A percentile compares a stretch with the other conserved stretches of the same genome.
Evolutionary conservation across 129 eudicot species (phyloP).

Genomic region (Flaveria linearis): DNA sequence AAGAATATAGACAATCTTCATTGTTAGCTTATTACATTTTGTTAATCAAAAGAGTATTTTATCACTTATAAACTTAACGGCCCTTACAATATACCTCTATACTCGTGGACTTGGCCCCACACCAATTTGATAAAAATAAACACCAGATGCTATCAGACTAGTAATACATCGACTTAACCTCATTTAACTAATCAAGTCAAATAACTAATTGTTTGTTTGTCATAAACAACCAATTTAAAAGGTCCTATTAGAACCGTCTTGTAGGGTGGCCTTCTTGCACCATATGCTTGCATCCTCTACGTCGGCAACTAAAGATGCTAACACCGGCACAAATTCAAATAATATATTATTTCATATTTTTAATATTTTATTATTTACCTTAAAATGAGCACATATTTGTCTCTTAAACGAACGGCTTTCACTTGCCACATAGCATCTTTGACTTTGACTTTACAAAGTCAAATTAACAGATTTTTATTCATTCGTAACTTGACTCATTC

Average conservation of each 20-base stretch:
- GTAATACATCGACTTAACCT: no score
- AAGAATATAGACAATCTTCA: no score
- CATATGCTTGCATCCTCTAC: slow-evolving; percentile 3
- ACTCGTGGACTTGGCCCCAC: no score
- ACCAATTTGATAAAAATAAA: no score
- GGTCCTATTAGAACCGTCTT: not conserved
- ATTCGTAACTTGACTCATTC: slow-evolving; percentile 9
- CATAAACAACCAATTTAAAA: not conserved
- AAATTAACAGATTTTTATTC: not conserved
- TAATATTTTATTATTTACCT: not conserved
- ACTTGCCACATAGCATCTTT: slow-evolving; percentile 22
- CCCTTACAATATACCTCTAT: no score
- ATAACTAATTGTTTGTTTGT: no score
- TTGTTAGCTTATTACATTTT: no score
- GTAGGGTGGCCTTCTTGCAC: not conserved
- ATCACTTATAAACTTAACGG: no score
- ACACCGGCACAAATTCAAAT: slow-evolving; percentile 26
- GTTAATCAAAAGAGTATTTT: no score
- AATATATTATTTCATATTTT: slow-evolving; percentile 1
- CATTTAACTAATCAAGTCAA: no score
- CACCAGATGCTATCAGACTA: no score
- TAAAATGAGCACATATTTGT: slow-evolving; percentile 6
- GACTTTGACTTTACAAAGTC: slow-evolving; percentile 27
- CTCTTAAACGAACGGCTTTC: slow-evolving; percentile 16
- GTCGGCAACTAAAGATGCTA: slow-evolving; percentile 27